A percentile compares a stretch with the other conserved stretches of the same genome.
phyloP scores from a whole-genome alignment of 2,329 filamentous ascomycete species.

The Sarocladium brachiariae region DNA sequence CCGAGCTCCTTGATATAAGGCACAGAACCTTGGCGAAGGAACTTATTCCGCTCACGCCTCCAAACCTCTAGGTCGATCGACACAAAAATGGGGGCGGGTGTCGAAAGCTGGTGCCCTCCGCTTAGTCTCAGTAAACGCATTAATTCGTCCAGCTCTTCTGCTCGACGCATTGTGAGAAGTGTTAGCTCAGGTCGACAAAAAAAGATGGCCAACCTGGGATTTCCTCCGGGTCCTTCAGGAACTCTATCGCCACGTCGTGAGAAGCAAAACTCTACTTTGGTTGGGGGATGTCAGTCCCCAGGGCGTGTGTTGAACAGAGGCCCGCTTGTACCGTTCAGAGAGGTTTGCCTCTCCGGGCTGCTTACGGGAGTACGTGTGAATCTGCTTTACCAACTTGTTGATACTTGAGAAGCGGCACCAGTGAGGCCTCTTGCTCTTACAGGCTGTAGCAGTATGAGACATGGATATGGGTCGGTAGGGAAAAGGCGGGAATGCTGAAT shows the following conservation, averaged over 20 bases:
- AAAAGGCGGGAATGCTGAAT: too few relatives aligned
- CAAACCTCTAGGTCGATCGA: conserved; percentile 3
- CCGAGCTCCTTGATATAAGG: not conserved
- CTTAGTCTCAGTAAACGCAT: not conserved
- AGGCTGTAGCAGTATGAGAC: too few relatives aligned
- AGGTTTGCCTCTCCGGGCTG: not conserved
- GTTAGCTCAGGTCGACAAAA: not conserved
- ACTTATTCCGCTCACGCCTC: not conserved
- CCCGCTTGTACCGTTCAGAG: too few relatives aligned
- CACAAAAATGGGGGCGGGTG: not conserved
- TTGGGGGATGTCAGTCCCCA: too few relatives aligned
- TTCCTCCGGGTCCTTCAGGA: not conserved
- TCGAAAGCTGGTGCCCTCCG: not conserved
- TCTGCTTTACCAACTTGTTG: too few relatives aligned
- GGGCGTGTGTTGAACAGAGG: too few relatives aligned
- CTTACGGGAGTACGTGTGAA: not conserved
- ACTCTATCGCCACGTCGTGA: not conserved
- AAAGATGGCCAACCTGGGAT: too few relatives aligned
- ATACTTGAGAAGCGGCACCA: too few relatives aligned
- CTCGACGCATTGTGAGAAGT: not conserved
- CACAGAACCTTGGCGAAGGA: too few relatives aligned
- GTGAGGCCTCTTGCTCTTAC: too few relatives aligned
- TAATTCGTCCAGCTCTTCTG: not conserved
- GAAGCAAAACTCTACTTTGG: not conserved
- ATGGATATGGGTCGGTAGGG: too few relatives aligned